These are phyloP conservation scores for Porpolomopsis calyptriformis DNA, from an alignment of 768 basidiomycete genomes.

Conservation along the genomic window DNA sequence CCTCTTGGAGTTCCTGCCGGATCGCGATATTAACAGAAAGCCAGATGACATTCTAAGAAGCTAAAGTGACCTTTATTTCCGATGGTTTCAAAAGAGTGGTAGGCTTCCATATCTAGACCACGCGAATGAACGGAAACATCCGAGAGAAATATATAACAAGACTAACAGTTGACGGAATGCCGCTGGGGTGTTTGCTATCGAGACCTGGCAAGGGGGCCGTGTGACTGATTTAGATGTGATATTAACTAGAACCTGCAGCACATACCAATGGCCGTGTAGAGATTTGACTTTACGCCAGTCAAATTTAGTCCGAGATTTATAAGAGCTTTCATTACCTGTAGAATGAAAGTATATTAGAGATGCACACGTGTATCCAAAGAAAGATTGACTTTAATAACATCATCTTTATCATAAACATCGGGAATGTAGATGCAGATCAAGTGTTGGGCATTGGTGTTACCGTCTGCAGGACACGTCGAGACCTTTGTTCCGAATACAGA, in stretches of 20 bases:
- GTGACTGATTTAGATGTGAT: not conserved
- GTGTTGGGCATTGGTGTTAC: constrained; percentile 44
- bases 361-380: too few species aligned
- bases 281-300: constrained; percentile 59
- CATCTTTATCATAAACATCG: constrained; percentile 55
- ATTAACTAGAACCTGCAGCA: constrained; percentile 20
- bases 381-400: constrained; percentile 43
- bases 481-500: constrained; percentile 51
- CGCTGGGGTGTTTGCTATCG: constrained; percentile 69
- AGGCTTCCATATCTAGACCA: constrained; percentile 56
- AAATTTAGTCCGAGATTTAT: constrained; percentile 56
- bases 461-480: constrained; percentile 45
- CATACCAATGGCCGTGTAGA: constrained; percentile 55
- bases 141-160: not conserved
- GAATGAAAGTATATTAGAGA: constrained; percentile 6
- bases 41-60: too few species aligned
- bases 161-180: constrained; percentile 57
- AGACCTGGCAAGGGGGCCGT: constrained; percentile 31
- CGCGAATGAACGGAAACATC: constrained; percentile 1
- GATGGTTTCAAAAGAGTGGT: constrained; percentile 45
- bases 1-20: constrained; percentile 52
- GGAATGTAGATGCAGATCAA: constrained; percentile 65
- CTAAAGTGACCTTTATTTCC: constrained; percentile 57
- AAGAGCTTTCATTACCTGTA: constrained; percentile 59
- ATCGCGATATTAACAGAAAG: not conserved